phyloP scores from a whole-genome alignment of 768 basidiomycete species.

The Pleurotus ostreatus region DNA sequence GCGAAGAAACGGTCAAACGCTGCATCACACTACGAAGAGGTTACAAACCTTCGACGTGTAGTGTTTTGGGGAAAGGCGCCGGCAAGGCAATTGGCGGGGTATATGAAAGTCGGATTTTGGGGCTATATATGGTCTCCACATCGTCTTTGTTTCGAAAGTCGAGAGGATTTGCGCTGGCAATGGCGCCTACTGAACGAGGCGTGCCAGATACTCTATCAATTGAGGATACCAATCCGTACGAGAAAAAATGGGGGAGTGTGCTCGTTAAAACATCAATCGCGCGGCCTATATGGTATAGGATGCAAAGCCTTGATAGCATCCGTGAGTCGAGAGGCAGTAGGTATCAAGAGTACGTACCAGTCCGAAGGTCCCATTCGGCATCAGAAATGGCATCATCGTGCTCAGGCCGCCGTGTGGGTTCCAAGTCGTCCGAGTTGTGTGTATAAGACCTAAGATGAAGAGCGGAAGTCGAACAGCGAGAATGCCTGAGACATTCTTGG shows the following conservation, averaged over 20 bases:
- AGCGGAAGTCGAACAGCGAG: too few species aligned
- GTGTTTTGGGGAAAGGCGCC: constrained; percentile 62
- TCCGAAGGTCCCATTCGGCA: constrained; percentile 75
- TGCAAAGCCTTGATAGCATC: not conserved
- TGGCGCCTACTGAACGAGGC: constrained; percentile 23
- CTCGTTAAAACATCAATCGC: constrained; percentile 64
- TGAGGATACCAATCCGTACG: constrained; percentile 56
- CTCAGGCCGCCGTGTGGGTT: not conserved
- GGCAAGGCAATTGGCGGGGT: constrained; percentile 66
- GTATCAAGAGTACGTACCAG: constrained; percentile 39
- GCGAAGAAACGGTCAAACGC: not conserved
- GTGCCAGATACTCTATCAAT: constrained; percentile 43
- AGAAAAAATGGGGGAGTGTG: constrained; percentile 72
- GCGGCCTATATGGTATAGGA: constrained; percentile 43
- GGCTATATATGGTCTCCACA: constrained; percentile 56
- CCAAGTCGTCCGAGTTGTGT: too few species aligned
- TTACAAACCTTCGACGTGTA: constrained; percentile 64
- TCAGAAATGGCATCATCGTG: constrained; percentile 44
- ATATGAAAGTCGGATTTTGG: constrained; percentile 58
- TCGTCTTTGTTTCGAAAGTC: constrained; percentile 28
- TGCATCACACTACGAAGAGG: too few species aligned
- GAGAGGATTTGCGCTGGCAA: constrained; percentile 24
- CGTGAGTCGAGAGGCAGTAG: not conserved
- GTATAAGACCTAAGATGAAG: too few species aligned
- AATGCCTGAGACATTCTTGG: too few species aligned